Base-by-base conservation (phyloP, 2,329 filamentous ascomycete species). In the Allantophomopsis lycopodina region DNA sequence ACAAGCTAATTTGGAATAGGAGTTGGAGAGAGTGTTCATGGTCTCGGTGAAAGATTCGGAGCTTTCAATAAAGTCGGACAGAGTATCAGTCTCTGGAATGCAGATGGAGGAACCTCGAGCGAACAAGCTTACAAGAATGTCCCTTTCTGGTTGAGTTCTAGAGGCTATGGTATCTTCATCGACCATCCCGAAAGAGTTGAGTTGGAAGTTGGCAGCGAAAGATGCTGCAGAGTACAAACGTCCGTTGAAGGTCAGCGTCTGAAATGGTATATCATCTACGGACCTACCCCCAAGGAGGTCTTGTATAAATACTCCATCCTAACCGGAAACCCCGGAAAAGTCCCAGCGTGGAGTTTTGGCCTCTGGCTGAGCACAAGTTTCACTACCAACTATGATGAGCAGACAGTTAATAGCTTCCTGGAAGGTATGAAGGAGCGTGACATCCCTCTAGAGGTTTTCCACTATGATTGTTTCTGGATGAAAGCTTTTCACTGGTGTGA, bases 31-130 rank as follows among this genome's bases (percentile, higher is more conserved):
- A 73, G 76, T 1, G 68, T 87, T 12, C 80, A 84, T 55, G 82
- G 83, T 0, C 66, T 87, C 4, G 83, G 82, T 2, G 82, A 87
- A 59, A 68, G 83, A 12, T 88, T 87, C 52, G 82, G 82, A 0
- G 73, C 79, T 6, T 83, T 82, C 58, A 80, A 83, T 55, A 86
- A 83, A 56, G 75, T 85, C 33, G 82, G 82, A 11, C 81, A 87
- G 56, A 66, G 68, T 11, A 61, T 87, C 7, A 65, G 72, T 41
- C 67, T 87, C 7, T 76, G 71, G 71, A 76, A 76, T 47, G 66
- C 68, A 12, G 73, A 77, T 47, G 73, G 73, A 5, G 79, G 79
- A 8, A 83, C 79, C 0, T 77, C 71, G 0, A 77, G 71, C 46
- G 77, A 82, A 40, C 78, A 82, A 53, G 76, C 77, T 1, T 83